Evolutionary conservation across 139 green algal genomes (phyloP).

Genomic region (Diplosphaera chodatii): DNA sequence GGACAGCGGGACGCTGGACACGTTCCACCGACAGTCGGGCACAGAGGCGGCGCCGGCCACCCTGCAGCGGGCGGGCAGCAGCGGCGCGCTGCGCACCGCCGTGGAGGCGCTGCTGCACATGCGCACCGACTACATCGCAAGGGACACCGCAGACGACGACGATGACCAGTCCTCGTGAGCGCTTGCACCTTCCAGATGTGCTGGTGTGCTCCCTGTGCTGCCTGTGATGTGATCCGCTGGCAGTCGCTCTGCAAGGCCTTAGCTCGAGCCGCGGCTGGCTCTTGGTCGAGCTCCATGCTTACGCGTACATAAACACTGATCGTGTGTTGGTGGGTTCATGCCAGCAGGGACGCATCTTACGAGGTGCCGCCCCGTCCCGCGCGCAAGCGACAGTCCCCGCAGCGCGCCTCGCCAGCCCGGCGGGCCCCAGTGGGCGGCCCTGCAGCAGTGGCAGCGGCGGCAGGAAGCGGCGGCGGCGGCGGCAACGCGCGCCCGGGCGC

Average conservation of each 20-base stretch:
- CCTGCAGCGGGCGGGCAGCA: too few relatives aligned
- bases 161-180: neutral
- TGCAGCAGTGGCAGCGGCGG: too few relatives aligned
- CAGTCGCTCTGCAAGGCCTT: too few relatives aligned
- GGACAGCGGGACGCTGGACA: neutral
- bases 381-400: neutral
- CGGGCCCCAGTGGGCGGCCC: too few relatives aligned
- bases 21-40: too few relatives aligned
- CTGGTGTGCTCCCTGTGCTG: neutral
- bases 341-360: neutral
- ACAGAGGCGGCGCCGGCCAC: too few relatives aligned
- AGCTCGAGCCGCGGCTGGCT: too few relatives aligned
- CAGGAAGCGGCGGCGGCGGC: neutral
- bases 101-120: neutral
- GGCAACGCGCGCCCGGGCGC: conserved; percentile 5
- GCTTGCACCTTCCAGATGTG: neutral
- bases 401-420: neutral
- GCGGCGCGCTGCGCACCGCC: neutral
- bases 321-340: too few relatives aligned
- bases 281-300: too few relatives aligned
- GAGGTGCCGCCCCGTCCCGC: too few relatives aligned
- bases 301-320: too few relatives aligned
- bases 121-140: neutral
- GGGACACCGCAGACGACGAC: neutral
- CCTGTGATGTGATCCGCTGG: too few relatives aligned